Evolutionary conservation across 1,284 basidiomycete genomes (phyloP), one percentile per base, ranked within the genome.

Genomic region (Earliella scabrosa): DNA sequence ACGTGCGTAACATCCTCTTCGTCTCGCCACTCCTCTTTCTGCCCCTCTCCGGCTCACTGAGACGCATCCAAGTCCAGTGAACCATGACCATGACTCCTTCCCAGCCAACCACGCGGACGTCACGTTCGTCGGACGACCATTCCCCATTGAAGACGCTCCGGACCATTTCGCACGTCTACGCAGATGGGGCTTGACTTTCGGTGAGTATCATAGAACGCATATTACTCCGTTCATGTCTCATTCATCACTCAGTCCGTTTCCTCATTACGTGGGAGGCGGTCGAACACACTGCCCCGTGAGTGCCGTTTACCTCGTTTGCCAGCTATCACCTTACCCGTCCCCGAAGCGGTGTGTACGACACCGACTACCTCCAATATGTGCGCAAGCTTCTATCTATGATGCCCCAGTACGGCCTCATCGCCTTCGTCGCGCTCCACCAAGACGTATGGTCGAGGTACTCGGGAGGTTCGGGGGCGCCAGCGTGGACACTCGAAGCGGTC

Each of bases 261-360:
- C 86, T 95, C 18, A 84, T 98, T 3, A 97, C 96, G 1, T 99
- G 97, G 97, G 97, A 99, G 69, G 93, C 95, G 0, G 79, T 99
- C 21, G 95, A 98, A 68, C 97, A 98, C 67, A 83, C 79, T 51
- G 96, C 92, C 60, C 92, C 86, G 90, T 94, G 73, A 66, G 92
- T 85, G 2, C 45, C 14, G 20, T 11, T 24, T 18, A 31, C 29
- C n/a, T 45, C 18, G 29, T 14, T 18, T 9, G n/a, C n/a, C n/a
- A n/a, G n/a, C 21, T 13, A 1, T 29, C 24, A 16, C 18, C 24
- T 31, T 2, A 29, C 31, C 24, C 18, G 43, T 58, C 29, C 29
- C 35, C 7, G 21, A 38, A 93, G 92, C 16, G 93, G 93, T 2
- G 74, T 85, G 45, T 96, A 93, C 65, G 95, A 98, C 72, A 73